These are phyloP conservation scores for Rhizoctonia solani DNA, from an alignment of 1,284 basidiomycete species.

Conservation along the genomic window DNA sequence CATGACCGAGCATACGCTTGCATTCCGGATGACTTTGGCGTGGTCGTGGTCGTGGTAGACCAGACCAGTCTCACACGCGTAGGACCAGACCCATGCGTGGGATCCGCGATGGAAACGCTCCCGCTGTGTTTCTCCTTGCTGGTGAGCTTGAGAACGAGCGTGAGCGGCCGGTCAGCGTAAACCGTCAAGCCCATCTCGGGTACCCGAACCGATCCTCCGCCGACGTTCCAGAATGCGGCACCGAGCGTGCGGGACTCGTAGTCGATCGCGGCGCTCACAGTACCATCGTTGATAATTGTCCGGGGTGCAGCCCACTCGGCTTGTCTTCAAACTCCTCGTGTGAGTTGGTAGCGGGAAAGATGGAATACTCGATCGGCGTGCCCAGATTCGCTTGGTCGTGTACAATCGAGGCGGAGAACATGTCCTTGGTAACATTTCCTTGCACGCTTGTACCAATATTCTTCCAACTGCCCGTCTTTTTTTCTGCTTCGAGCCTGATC, in stretches of 20 bases:
- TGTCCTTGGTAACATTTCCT: slow-evolving; percentile 56
- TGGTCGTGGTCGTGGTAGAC: neutral
- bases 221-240: slow-evolving; percentile 26
- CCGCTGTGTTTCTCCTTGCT: neutral
- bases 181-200: slow-evolving; percentile 19
- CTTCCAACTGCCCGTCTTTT: slow-evolving; percentile 63
- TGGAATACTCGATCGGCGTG: slow-evolving; percentile 55
- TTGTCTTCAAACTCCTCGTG: slow-evolving; percentile 13
- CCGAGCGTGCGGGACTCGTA: neutral
- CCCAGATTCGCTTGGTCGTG: slow-evolving; percentile 47
- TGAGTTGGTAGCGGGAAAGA: slow-evolving; percentile 52
- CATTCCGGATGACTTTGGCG: neutral
- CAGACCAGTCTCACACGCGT: slow-evolving; percentile 14
- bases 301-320: neutral
- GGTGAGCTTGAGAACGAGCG: slow-evolving; percentile 21
- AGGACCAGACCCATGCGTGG: slow-evolving; percentile 17
- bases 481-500: slow-evolving; percentile 47
- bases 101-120: slow-evolving; percentile 16
- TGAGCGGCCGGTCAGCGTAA: slow-evolving; percentile 14
- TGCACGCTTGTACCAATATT: slow-evolving; percentile 62
- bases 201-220: slow-evolving; percentile 12
- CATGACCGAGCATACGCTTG: neutral
- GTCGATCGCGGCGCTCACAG: slow-evolving; percentile 24
- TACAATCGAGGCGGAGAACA: slow-evolving; percentile 65
- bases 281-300: slow-evolving; percentile 18